Percentiles rank a stretch among this genome's conserved stretches.
phyloP scores from a whole-genome alignment of 2,329 filamentous ascomycete species.

The Talaromyces islandicus region DNA sequence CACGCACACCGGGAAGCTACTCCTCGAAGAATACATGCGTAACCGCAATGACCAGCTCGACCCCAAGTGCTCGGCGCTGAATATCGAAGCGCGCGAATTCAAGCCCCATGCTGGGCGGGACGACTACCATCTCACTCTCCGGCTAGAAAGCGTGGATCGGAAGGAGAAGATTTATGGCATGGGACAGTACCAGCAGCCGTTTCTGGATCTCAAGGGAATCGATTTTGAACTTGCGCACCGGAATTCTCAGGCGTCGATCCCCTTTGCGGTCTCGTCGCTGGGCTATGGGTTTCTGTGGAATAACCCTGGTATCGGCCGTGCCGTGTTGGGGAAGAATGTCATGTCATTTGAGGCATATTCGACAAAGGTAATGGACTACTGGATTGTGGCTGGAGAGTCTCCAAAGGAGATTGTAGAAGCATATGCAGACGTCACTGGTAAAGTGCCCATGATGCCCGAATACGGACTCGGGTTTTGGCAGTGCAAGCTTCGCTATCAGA shows the following conservation, averaged over 20 bases:
- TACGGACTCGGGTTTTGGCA: constrained; percentile 63
- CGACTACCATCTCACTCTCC: constrained; percentile 53
- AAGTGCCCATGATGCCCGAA: constrained; percentile 62
- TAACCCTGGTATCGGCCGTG: constrained; percentile 57
- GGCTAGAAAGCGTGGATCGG: constrained; percentile 51
- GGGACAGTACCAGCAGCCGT: constrained; percentile 63
- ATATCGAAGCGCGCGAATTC: constrained; percentile 55
- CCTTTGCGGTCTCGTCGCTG: constrained; percentile 54
- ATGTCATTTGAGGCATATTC: constrained; percentile 58
- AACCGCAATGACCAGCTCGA: constrained; percentile 47
- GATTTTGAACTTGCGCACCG: constrained; percentile 61
- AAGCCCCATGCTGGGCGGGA: constrained; percentile 45
- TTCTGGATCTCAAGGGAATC: constrained; percentile 56
- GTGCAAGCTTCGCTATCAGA: constrained; percentile 60
- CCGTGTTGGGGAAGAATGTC: constrained; percentile 55
- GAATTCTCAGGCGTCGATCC: constrained; percentile 61
- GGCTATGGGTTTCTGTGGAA: constrained; percentile 64
- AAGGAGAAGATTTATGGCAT: constrained; percentile 62
- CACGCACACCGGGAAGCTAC: constrained; percentile 27
- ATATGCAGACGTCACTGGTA: constrained; percentile 53
- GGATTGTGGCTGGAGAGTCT: constrained; percentile 54
- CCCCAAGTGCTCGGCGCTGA: constrained; percentile 54
- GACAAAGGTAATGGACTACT: constrained; percentile 56
- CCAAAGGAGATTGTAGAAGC: constrained; percentile 52
- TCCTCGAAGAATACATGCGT: constrained; percentile 51